Base-by-base conservation (phyloP, 495 filamentous ascomycete species). In the Penicillium macrosclerotiorum region DNA sequence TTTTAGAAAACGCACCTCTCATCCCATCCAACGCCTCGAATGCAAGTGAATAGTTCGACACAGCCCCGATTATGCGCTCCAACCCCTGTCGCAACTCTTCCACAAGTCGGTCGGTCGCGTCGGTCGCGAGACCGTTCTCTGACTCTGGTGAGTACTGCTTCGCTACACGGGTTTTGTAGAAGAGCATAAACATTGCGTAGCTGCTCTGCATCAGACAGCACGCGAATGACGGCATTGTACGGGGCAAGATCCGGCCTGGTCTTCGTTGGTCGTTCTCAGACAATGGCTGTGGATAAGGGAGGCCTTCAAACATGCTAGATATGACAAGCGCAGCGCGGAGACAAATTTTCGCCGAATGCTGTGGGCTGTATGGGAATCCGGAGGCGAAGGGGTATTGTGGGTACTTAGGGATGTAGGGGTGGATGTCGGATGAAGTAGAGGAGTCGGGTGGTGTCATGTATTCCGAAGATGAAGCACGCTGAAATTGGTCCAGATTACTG, bases 181-280 rank as follows among this genome's bases (percentile, higher is more conserved):
- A 73, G 1, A 72, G 57, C 79, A 83, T 83, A 17, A 82, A 67
- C 59, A 83, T 67, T 6, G 78, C 77, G 47, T 83, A 83, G 47
- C 75, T 79, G 33, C 75, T 74, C 52, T 83, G 80, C 78, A 83
- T 82, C 7, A 80, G 69, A 51, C 80, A 83, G 48, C 77, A 81
- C 13, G 80, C 77, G 45, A 82, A 82, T 0, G 76, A 72, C 0
- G 80, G 80, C 75, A 83, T 81, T 13, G 76, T 80, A 22, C 79
- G 71, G 2, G 78, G 77, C 9, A 73, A 52, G 19, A 63, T 64
- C 8, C 55, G 60, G 8, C 49, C 49, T 5, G 61, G 51, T 50
- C 60, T 33, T 46, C 53, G 53, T 42, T 52, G 47, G 45, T 54
- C 44, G 47, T 49, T 31, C 37, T 62, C 57, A 11, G 32, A 39